Percentiles rank a stretch among this genome's conserved stretches.
phyloP scores from a whole-genome alignment of 106 monocot species.

The Dendrobium catenatum region DNA sequence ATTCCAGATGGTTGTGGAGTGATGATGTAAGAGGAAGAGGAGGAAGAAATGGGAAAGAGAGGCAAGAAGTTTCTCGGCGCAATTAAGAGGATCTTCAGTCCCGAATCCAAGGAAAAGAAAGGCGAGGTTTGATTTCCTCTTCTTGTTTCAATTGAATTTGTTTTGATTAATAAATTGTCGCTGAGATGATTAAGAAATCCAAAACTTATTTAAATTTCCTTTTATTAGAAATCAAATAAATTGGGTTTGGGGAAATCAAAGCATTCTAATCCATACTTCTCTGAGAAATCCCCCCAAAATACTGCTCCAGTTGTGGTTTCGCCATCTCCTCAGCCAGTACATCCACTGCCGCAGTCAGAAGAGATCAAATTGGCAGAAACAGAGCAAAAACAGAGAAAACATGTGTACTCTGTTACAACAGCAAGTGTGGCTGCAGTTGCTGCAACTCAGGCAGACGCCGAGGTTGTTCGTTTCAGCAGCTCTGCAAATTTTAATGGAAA shows the following conservation, averaged over 20 bases:
- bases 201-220: not conserved
- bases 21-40: not conserved
- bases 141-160: not conserved
- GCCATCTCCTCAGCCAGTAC: slow-evolving; percentile 2
- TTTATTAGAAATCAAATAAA: slow-evolving; percentile 24
- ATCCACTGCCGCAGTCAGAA: not conserved
- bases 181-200: not conserved
- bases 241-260: slow-evolving; percentile 27
- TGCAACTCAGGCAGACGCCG: slow-evolving; percentile 2
- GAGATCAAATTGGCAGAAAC: not conserved
- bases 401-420: not conserved
- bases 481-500: slow-evolving; percentile 22
- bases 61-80: slow-evolving; percentile 68
- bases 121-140: slow-evolving; percentile 10
- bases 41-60: slow-evolving; percentile 57
- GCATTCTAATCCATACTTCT: not conserved
- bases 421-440: slow-evolving; percentile 14
- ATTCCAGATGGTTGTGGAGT: not conserved
- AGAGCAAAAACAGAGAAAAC: not conserved
- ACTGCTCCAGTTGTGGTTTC: not conserved
- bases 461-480: not conserved
- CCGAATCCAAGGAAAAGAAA: slow-evolving; percentile 65
- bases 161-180: not conserved
- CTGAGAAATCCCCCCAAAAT: not conserved
- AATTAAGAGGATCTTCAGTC: slow-evolving; percentile 78